Percentiles rank a stretch among this genome's conserved stretches.
These are phyloP conservation scores for Cyclostephanos tholiformis DNA, from an alignment of 108 stramenopile genomes.

Conservation along the genomic window DNA sequence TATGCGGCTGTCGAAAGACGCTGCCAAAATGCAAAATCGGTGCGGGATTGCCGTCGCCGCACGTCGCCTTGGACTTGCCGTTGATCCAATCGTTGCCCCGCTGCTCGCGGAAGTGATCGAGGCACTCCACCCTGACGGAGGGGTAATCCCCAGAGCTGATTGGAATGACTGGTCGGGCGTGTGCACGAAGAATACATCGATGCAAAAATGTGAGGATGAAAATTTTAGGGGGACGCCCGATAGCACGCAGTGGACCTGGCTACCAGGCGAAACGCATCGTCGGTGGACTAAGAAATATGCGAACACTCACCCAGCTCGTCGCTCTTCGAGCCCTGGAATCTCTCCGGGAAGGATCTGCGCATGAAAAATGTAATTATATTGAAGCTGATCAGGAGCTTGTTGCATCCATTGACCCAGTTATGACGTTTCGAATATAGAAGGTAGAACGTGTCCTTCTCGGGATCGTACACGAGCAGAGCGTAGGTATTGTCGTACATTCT, in stretches of 20 bases:
- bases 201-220: background rate
- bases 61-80: slow-evolving; percentile 2
- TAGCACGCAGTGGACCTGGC: too few relatives aligned
- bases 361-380: slow-evolving; percentile 19
- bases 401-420: background rate
- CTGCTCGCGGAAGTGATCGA: background rate
- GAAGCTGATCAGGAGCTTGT: slow-evolving; percentile 4
- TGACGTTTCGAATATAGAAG: slow-evolving; percentile 4
- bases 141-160: slow-evolving; percentile 40
- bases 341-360: slow-evolving; percentile 37
- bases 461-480: slow-evolving; percentile 10
- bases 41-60: slow-evolving; percentile 19
- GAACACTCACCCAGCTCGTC: slow-evolving; percentile 11
- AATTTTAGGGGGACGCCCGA: background rate
- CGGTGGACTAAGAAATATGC: background rate
- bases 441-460: background rate
- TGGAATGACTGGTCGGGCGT: background rate
- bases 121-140: slow-evolving; percentile 20
- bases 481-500: slow-evolving; percentile 5
- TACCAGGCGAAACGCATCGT: too few relatives aligned
- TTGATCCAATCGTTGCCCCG: slow-evolving; percentile 10
- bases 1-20: slow-evolving; percentile 11
- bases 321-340: slow-evolving; percentile 20
- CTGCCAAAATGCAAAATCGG: slow-evolving; percentile 48
- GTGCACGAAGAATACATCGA: background rate